Evolutionary conservation across 1,284 basidiomycete species (phyloP).

Genomic region (Ganoderma multipileum): DNA sequence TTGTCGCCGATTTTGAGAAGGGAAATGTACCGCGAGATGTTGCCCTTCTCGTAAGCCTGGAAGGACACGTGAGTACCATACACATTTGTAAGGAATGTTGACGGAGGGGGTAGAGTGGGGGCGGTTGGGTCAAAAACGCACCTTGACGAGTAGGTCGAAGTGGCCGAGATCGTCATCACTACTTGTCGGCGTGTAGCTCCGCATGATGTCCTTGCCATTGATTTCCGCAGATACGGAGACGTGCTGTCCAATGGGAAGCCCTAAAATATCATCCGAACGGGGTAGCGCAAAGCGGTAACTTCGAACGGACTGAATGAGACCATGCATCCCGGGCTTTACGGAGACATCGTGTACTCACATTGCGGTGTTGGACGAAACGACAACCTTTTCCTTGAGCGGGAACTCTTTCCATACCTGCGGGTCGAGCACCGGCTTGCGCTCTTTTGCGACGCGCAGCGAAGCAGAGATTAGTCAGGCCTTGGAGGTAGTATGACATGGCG

Average conservation of each 20-base stretch:
- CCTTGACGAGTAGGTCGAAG: conserved; percentile 98
- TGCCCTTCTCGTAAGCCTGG: conserved; percentile 95
- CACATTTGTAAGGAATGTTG: conserved; percentile 16
- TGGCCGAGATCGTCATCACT: conserved; percentile 91
- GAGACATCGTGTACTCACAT: conserved; percentile 60
- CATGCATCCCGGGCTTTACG: conserved; percentile 6
- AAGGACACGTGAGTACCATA: neutral
- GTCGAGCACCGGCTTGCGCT: conserved; percentile 72
- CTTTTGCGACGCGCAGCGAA: conserved; percentile 40
- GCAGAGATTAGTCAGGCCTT: conserved; percentile 19
- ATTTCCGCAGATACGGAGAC: conserved; percentile 92
- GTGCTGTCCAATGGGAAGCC: conserved; percentile 96
- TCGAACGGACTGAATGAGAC: conserved; percentile 16
- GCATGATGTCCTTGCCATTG: conserved; percentile 87
- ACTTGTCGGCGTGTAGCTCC: conserved; percentile 95
- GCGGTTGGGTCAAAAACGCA: conserved; percentile 38
- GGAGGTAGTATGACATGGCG: conserved; percentile 3
- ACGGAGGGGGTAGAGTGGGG: conserved; percentile 2
- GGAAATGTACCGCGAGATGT: conserved; percentile 89
- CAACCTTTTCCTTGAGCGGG: conserved; percentile 81
- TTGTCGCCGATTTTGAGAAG: conserved; percentile 86
- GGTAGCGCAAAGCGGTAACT: conserved; percentile 94
- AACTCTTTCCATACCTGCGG: conserved; percentile 84
- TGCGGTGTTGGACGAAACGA: conserved; percentile 95
- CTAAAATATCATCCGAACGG: conserved; percentile 76